phyloP scores from a whole-genome alignment of 345 rosid species.

The Salix exigua region DNA sequence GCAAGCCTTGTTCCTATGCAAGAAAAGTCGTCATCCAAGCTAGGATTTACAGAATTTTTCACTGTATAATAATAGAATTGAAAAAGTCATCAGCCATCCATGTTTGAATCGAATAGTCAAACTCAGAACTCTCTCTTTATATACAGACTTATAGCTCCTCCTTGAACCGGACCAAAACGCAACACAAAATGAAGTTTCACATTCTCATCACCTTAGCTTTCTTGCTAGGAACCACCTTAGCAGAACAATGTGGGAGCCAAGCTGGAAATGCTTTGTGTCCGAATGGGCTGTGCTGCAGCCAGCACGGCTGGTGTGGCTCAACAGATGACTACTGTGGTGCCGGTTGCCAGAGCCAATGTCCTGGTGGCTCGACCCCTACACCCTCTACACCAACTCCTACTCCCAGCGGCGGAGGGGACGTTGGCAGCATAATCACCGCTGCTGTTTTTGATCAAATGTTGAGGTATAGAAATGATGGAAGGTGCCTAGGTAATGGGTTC shows the following conservation, averaged over 20 bases:
- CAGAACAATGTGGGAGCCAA: constrained; percentile 22
- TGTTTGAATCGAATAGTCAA: constrained; percentile 8
- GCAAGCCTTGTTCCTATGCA: too few relatives aligned
- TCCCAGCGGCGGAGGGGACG: not conserved
- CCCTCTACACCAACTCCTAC: constrained; percentile 1
- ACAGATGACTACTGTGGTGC: constrained; percentile 3
- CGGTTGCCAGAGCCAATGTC: constrained; percentile 22
- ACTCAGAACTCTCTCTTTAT: not conserved
- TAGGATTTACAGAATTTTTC: too few relatives aligned
- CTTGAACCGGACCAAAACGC: not conserved
- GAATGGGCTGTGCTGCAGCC: constrained; percentile 19
- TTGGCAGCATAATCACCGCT: constrained; percentile 12
- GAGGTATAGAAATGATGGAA: constrained; percentile 26
- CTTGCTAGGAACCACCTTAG: constrained; percentile 1
- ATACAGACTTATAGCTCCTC: not conserved
- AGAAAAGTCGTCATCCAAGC: too few relatives aligned
- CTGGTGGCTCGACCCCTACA: constrained; percentile 2
- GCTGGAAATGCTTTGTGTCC: constrained; percentile 15
- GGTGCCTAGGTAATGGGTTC: constrained; percentile 28
- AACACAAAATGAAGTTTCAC: not conserved
- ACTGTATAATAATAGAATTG: too few relatives aligned
- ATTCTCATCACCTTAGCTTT: not conserved
- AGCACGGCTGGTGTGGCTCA: constrained; percentile 17
- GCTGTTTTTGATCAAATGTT: constrained; percentile 23
- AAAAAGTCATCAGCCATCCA: too few relatives aligned